phyloP scores from a whole-genome alignment of 1,139 yeast species.

The Lodderomyces oxycetoniae region DNA sequence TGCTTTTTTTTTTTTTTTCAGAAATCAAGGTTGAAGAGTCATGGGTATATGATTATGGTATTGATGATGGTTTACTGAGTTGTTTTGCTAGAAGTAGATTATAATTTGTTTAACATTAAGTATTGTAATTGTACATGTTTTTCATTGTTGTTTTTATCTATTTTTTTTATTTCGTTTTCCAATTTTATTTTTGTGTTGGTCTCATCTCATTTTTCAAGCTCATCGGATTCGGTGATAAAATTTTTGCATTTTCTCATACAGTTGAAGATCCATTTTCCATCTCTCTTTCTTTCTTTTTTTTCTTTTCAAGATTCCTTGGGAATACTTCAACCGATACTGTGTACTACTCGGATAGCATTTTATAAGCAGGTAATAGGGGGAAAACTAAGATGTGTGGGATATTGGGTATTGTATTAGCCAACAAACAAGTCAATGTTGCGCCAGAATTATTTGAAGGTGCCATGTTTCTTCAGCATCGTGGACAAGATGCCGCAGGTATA shows the following conservation, averaged over 20 bases:
- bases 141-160: not conserved
- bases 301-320: slow-evolving; percentile 4
- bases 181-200: no score
- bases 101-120: not conserved
- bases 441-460: slow-evolving; percentile 92
- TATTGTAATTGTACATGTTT: not conserved
- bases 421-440: slow-evolving; percentile 69
- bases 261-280: no score
- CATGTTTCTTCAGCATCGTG: slow-evolving; percentile 91
- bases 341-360: not conserved
- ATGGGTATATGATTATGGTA: not conserved
- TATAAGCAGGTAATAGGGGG: not conserved
- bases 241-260: slow-evolving; percentile 4
- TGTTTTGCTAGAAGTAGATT: not conserved
- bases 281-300: slow-evolving; percentile 7
- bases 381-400: slow-evolving; percentile 81
- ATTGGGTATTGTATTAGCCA: slow-evolving; percentile 79
- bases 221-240: no score
- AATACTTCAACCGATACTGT: not conserved
- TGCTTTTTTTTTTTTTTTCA: slow-evolving; percentile 2
- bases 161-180: not conserved
- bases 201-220: no score
- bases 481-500: slow-evolving; percentile 99
- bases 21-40: not conserved
- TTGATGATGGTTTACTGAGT: not conserved